Conservation (phyloP, 1,284 basidiomycete species). For the Ceratobasidium sp. region DNA sequence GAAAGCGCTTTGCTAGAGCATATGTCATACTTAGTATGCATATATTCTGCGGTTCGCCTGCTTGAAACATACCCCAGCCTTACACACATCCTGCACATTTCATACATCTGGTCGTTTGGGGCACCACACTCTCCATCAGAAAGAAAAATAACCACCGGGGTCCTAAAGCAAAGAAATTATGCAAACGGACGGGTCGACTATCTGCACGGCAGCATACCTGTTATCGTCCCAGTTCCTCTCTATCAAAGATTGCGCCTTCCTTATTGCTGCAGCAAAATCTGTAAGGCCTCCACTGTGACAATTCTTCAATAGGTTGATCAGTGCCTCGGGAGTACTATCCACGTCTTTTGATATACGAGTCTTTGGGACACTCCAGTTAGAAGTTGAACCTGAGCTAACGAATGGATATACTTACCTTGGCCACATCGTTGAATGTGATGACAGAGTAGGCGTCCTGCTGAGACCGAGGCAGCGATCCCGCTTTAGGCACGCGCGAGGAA, state of each 20-base stretch:
- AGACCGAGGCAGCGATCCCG: constrained; percentile 16
- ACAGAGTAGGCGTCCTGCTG: constrained; percentile 66
- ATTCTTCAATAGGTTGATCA: constrained; percentile 55
- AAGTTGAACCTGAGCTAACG: neutral
- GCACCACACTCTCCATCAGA: too few species aligned
- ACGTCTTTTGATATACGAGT: constrained; percentile 57
- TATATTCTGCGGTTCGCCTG: too few species aligned
- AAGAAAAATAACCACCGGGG: too few species aligned
- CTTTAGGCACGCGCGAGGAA: constrained; percentile 58
- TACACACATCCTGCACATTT: too few species aligned
- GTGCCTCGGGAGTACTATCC: constrained; percentile 55
- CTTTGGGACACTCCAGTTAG: constrained; percentile 8
- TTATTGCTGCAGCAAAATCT: constrained; percentile 57
- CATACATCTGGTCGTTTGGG: too few species aligned
- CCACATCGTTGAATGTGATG: constrained; percentile 56
- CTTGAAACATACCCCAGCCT: too few species aligned
- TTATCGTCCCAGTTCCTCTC: constrained; percentile 62
- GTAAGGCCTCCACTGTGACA: constrained; percentile 55
- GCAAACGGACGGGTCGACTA: too few species aligned
- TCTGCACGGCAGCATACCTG: too few species aligned
- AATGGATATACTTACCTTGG: constrained; percentile 42
- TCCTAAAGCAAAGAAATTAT: too few species aligned
- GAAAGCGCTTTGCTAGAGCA: too few species aligned
- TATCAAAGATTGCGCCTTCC: constrained; percentile 54
- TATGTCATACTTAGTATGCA: too few species aligned